These are phyloP conservation scores for Claviceps humidiphila DNA, from an alignment of 2,329 filamentous ascomycete species.

Conservation along the genomic window DNA sequence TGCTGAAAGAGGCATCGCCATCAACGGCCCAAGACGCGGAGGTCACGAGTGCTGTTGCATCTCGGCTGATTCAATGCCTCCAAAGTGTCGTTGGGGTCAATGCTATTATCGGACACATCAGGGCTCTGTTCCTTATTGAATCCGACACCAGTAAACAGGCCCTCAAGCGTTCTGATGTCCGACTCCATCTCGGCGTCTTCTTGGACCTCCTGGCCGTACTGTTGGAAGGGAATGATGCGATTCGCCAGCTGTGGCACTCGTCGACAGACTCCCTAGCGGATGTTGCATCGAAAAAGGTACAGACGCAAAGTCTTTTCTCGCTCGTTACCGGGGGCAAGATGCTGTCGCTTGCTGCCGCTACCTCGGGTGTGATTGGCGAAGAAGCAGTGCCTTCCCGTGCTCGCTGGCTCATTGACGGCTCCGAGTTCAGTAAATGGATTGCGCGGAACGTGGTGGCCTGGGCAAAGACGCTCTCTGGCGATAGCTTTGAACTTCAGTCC, in stretches of 20 bases:
- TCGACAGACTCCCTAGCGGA: conserved; percentile 14
- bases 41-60: neutral
- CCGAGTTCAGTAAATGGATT: conserved; percentile 58
- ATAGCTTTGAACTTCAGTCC: conserved; percentile 25
- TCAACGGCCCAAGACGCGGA: conserved; percentile 4
- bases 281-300: conserved; percentile 16
- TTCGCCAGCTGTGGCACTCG: conserved; percentile 25
- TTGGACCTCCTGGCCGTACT: conserved; percentile 31
- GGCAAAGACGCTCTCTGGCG: conserved; percentile 17
- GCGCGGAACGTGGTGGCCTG: conserved; percentile 45
- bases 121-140: conserved; percentile 41
- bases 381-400: conserved; percentile 14
- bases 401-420: conserved; percentile 52
- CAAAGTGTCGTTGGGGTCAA: conserved; percentile 66
- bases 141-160: conserved; percentile 25
- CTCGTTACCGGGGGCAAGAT: conserved; percentile 36
- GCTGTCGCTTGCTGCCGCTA: conserved; percentile 40
- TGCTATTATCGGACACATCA: conserved; percentile 58
- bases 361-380: conserved; percentile 33
- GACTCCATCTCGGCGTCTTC: conserved; percentile 29
- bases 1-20: conserved; percentile 36
- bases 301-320: conserved; percentile 25
- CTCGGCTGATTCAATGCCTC: conserved; percentile 49
- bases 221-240: conserved; percentile 23
- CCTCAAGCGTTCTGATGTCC: conserved; percentile 26